Percentiles rank a stretch among this genome's conserved stretches.
Evolutionary conservation across 2,329 filamentous ascomycete species (phyloP).

Genomic region (Ceratocystis papillata): DNA sequence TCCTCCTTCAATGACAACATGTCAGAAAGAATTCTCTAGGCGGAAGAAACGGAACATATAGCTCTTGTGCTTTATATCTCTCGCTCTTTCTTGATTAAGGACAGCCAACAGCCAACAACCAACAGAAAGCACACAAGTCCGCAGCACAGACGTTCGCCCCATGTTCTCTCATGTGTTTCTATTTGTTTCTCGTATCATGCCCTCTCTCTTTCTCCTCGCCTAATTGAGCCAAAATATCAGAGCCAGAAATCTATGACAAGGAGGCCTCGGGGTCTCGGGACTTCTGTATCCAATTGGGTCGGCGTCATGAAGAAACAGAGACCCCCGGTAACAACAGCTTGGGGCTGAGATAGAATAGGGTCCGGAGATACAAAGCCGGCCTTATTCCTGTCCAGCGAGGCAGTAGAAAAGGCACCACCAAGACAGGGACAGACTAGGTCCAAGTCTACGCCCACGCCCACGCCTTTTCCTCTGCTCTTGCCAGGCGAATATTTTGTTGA

Average conservation of each 20-base stretch:
- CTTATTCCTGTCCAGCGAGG: neutral
- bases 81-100: neutral
- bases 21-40: neutral
- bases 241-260: neutral
- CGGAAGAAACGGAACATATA: slow-evolving; percentile 1
- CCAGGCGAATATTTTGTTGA: too few species aligned
- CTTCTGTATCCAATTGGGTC: too few species aligned
- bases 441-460: too few species aligned
- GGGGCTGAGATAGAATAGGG: neutral
- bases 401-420: neutral
- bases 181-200: slow-evolving; percentile 5
- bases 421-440: neutral
- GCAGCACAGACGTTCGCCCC: neutral
- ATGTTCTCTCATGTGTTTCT: neutral
- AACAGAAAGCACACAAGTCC: too few species aligned
- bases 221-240: neutral
- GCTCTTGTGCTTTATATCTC: slow-evolving; percentile 9
- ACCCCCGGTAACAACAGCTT: neutral
- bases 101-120: too few species aligned
- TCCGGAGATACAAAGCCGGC: neutral
- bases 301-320: too few species aligned
- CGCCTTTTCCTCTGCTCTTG: too few species aligned
- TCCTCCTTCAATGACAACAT: slow-evolving; percentile 4
- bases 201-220: neutral
- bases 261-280: neutral